These are phyloP conservation scores for Cercospora sp. DNA, from an alignment of 2,329 filamentous ascomycete species.

Conservation along the genomic window DNA sequence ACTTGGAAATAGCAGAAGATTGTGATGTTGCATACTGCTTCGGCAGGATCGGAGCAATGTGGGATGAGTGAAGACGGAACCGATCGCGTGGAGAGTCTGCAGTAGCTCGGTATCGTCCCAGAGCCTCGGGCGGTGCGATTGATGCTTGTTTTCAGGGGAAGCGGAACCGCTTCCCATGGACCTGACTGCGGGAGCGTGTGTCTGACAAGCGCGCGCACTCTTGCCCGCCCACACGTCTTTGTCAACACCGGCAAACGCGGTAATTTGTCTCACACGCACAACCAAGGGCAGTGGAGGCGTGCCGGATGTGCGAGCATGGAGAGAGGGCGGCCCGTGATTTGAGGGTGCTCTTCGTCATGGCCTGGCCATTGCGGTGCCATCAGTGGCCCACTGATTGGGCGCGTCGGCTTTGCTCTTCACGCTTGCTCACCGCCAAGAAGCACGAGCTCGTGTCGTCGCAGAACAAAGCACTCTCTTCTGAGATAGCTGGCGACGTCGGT, in stretches of 20 bases:
- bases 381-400: neutral
- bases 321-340: neutral
- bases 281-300: neutral
- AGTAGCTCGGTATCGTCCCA: conserved; percentile 4
- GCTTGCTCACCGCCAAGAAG: conserved; percentile 2
- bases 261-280: neutral
- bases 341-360: neutral
- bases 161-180: neutral
- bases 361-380: neutral
- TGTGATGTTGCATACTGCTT: neutral
- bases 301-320: neutral
- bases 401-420: neutral
- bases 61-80: conserved; percentile 42
- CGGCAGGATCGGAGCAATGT: neutral
- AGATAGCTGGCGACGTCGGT: conserved; percentile 9
- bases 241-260: neutral
- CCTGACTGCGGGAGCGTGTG: neutral
- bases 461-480: neutral
- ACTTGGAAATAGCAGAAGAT: neutral
- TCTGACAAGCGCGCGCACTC: neutral
- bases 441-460: neutral
- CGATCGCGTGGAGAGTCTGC: neutral
- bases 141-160: neutral
- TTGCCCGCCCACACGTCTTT: neutral
- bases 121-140: conserved; percentile 2